phyloP scores from a whole-genome alignment of 148 eudicot species.

The Rhododendron griersonianum region DNA sequence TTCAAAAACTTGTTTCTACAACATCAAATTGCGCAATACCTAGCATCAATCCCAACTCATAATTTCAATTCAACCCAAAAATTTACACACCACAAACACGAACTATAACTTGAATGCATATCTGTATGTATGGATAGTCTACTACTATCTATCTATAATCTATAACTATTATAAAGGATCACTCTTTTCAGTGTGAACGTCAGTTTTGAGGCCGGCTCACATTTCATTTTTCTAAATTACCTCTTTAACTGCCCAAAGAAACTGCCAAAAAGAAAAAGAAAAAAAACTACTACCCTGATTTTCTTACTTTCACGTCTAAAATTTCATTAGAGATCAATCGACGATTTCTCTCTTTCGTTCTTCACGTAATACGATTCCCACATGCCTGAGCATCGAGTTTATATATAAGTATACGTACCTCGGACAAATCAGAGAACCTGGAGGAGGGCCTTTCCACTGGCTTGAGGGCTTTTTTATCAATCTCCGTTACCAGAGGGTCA shows the following conservation, averaged over 20 bases:
- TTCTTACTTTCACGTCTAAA: neutral
- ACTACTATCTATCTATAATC: no score
- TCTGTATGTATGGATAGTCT: neutral
- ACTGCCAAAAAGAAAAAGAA: neutral
- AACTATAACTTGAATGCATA: neutral
- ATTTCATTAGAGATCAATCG: neutral
- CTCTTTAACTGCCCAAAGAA: no score
- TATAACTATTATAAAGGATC: neutral
- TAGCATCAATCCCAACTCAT: neutral
- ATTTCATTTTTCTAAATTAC: no score
- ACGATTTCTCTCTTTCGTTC: neutral
- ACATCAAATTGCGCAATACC: neutral
- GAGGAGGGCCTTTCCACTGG: slow-evolving; percentile 19
- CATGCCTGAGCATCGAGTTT: neutral
- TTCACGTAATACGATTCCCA: neutral
- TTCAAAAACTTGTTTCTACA: neutral
- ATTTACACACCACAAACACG: neutral
- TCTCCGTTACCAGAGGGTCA: slow-evolving; percentile 11
- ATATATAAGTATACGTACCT: slow-evolving; percentile 13
- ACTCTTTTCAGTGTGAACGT: neutral
- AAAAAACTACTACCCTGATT: neutral
- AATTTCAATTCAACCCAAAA: neutral
- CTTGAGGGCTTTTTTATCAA: slow-evolving; percentile 12
- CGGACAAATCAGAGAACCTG: slow-evolving; percentile 18
- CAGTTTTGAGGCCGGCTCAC: neutral